Evolutionary conservation across 768 basidiomycete species (phyloP).

Genomic region (Naganishia vishniacii): DNA sequence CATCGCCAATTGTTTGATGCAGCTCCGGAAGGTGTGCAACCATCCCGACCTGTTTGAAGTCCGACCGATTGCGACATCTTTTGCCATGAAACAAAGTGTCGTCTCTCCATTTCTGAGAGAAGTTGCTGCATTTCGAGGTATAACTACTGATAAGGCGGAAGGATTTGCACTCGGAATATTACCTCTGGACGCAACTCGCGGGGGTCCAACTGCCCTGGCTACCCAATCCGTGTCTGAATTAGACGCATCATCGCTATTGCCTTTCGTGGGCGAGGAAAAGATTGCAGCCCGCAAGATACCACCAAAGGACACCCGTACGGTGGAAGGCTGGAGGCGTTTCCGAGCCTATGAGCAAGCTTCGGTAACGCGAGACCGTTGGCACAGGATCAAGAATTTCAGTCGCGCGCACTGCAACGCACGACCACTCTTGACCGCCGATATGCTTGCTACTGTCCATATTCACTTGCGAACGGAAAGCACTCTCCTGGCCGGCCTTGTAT

Average conservation of each 20-base stretch:
- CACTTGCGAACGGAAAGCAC: conserved; percentile 29
- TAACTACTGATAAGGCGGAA: conserved; percentile 44
- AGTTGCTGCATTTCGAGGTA: conserved; percentile 34
- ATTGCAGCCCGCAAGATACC: conserved; percentile 4
- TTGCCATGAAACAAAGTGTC: conserved; percentile 47
- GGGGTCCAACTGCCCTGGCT: conserved; percentile 7
- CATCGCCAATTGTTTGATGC: conserved; percentile 52
- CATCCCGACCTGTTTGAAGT: conserved; percentile 52
- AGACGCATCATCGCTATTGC: conserved; percentile 41
- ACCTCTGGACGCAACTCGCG: conserved; percentile 20
- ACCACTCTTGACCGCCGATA: conserved; percentile 49
- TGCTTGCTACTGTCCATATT: conserved; percentile 49
- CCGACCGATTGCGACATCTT: conserved; percentile 51
- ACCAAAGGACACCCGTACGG: conserved; percentile 55
- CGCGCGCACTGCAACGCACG: conserved; percentile 57
- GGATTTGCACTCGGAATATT: conserved; percentile 48
- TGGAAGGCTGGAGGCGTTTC: conserved; percentile 64
- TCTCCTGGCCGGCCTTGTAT: not conserved
- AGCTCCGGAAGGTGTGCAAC: conserved; percentile 51
- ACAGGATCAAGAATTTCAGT: conserved; percentile 69
- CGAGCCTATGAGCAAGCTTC: conserved; percentile 54
- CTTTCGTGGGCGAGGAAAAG: conserved; percentile 13
- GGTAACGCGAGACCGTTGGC: conserved; percentile 59
- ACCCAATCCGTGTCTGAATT: conserved; percentile 30
- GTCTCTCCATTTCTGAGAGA: conserved; percentile 23